Evolutionary conservation across 148 eudicot genomes (phyloP), one percentile per base, ranked within the genome.

Genomic region (Talinum fruticosum): DNA sequence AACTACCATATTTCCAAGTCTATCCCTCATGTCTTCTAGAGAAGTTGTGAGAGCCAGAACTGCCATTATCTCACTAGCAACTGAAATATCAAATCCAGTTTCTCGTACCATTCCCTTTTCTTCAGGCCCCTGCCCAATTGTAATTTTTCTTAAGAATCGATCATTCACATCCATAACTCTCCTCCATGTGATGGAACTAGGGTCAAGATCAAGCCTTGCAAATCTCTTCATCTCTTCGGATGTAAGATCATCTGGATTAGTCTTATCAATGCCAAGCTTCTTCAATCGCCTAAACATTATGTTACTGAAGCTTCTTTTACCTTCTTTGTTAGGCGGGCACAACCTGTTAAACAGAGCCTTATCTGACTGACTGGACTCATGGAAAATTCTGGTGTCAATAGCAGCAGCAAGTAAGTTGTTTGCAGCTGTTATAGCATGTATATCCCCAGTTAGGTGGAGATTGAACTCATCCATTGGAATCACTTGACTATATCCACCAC

Each of bases 401-500:
- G 99, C 99, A 68, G 99, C 99, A 67, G 99, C 99, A 61, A 96
- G 88, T 83, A 96, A 97, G 87, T 96, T 96, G 77, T 96, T 96
- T 71, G 99, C 92, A 78, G 99, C 99, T 36, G 99, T 96, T 76
- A 96, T 96, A 72, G 99, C 99, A 80, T 96, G 99, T 74, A 96
- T 96, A 82, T 96, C 99, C 49, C 99, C 99, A 33, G 99, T 96
- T 57, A 96, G 61, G 76, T 96, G 99, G 74, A 96, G 97, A 85
- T 96, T 96, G 88, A 96, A 96, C 88, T 96, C 99, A 30, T 96
- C 99, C 99, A 96, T 96, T 47, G 99, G 99, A 77, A 96, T 93
- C 72, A 96, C 99, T 83, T 96, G 99, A 84, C 99, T 96, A 79
- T 93, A 96, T 72, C 99, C 99, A 75, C 99, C 99, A 49, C 99